These are phyloP conservation scores for Lepidium didymum DNA, from an alignment of 345 rosid genomes.

Conservation along the genomic window DNA sequence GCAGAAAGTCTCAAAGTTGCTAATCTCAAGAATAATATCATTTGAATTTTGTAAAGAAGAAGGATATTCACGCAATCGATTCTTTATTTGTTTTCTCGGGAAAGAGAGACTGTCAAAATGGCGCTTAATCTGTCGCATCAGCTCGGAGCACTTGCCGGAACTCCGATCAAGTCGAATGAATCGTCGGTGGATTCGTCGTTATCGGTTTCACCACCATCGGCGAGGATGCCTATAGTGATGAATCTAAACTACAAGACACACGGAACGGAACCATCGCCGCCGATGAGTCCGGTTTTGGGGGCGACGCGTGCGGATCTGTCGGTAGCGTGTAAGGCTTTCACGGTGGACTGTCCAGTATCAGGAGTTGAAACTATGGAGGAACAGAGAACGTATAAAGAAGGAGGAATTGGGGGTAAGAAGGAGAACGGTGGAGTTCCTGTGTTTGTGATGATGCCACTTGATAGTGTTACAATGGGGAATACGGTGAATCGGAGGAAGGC, in stretches of 20 bases:
- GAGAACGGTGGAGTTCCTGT: conserved; percentile 74
- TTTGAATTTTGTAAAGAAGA: not conserved
- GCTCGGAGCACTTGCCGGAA: conserved; percentile 62
- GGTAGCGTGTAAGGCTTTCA: conserved; percentile 57
- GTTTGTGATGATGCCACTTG: conserved; percentile 97
- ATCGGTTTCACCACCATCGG: conserved; percentile 45
- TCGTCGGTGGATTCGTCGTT: conserved; percentile 31
- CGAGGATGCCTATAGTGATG: conserved; percentile 40
- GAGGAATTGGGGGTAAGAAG: conserved; percentile 24
- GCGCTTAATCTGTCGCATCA: conserved; percentile 65
- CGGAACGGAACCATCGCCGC: conserved; percentile 33
- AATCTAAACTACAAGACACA: conserved; percentile 30
- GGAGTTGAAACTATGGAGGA: conserved; percentile 20
- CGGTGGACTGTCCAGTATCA: conserved; percentile 14
- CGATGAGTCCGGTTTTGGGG: conserved; percentile 54
- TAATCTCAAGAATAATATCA: not conserved
- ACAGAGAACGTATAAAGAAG: conserved; percentile 29
- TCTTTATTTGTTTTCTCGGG: not conserved
- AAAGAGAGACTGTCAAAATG: conserved; percentile 29
- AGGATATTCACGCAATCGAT: not conserved
- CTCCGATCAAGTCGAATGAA: conserved; percentile 37
- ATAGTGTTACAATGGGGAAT: conserved; percentile 77
- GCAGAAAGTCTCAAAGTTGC: not conserved
- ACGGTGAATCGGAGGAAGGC: conserved; percentile 82
- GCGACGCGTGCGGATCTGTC: conserved; percentile 56